These are phyloP conservation scores for Parafenestella ontariensis DNA, from an alignment of 2,329 filamentous ascomycete species.

Conservation along the genomic window DNA sequence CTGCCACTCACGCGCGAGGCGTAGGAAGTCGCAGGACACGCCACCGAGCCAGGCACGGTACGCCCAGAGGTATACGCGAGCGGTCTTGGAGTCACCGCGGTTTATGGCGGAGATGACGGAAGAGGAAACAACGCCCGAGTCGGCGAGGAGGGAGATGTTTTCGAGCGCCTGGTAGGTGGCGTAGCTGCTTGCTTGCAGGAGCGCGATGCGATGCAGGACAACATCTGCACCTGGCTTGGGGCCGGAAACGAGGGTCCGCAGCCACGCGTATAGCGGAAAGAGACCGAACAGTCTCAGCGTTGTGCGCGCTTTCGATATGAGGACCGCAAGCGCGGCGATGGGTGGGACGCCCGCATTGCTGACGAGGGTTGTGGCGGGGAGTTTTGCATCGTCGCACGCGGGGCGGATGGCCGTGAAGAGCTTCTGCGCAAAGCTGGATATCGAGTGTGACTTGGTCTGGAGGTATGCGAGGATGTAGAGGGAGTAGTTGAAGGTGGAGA, in stretches of 20 bases:
- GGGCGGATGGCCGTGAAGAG: conserved; percentile 45
- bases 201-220: conserved; percentile 51
- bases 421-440: conserved; percentile 34
- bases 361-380: conserved; percentile 33
- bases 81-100: conserved; percentile 43
- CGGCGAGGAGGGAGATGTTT: conserved; percentile 53
- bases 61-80: conserved; percentile 49
- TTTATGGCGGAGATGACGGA: conserved; percentile 46
- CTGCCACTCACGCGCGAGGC: conserved; percentile 52
- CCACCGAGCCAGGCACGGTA: conserved; percentile 55
- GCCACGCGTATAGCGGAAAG: conserved; percentile 55
- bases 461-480: conserved; percentile 55
- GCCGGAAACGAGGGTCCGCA: conserved; percentile 50
- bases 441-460: conserved; percentile 47
- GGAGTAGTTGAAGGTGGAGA: conserved; percentile 57
- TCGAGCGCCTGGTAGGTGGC: conserved; percentile 54
- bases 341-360: conserved; percentile 40
- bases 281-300: conserved; percentile 54
- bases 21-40: conserved; percentile 53
- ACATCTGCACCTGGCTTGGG: conserved; percentile 52
- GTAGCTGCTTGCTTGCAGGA: conserved; percentile 53
- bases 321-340: conserved; percentile 44
- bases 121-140: conserved; percentile 49
- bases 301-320: conserved; percentile 53
- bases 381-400: conserved; percentile 33